Base-by-base conservation (phyloP, 139 green algal genomes). In the Chlamydomonas sp. region DNA sequence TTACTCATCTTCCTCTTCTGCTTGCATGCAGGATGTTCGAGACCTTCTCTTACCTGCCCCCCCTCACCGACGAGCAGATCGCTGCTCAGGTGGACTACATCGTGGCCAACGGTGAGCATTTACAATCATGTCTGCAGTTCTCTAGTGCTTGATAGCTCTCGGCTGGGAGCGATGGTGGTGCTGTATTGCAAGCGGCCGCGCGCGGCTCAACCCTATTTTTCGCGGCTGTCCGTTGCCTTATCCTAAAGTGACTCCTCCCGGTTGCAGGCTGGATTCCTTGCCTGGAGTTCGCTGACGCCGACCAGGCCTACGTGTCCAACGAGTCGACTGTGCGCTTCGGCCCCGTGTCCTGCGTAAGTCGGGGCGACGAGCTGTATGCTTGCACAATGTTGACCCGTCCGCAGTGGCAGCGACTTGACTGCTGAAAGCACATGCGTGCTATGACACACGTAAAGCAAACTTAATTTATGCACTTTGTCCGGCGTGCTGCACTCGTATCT, bases 41-140 rank as follows among this genome's bases (percentile, higher is more conserved):
- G 98, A 99, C 97, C 94, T 96, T 99, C 92, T 99, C 97, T 78
- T 99, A 96, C 98, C 97, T 99, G 92, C 98, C 98, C 83, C 95
- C 97, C 67, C 95, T 99, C 80, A 95, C 93, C 88, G 89, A 97
- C 77, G 94, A 96, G 75, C 92, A 97, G 92, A 99, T 99, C 94
- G 89, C 96, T 90, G 92, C 91, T 84, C 97, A 99, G 97, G 96
- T 99, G 31, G 91, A 96, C 92, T 99, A 99, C 96, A 95, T 99
- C 79, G 90, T 98, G 84, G 83, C 80, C 91, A 99, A 99, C 95
- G 96, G 77, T 89, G 68, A 66, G 85, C 73, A 17, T 3, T 62
- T 6, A 6, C 12, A 12, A 31, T 73, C 12, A 12, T 73, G 67
- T 73, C 67, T 20, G 18, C 67, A 18, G n/a, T 20, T 79, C n/a